Evolutionary conservation across 805 yeast species (phyloP), one percentile per base, ranked within the genome.

Genomic region (Saccharomyces cerevisiae): DNA sequence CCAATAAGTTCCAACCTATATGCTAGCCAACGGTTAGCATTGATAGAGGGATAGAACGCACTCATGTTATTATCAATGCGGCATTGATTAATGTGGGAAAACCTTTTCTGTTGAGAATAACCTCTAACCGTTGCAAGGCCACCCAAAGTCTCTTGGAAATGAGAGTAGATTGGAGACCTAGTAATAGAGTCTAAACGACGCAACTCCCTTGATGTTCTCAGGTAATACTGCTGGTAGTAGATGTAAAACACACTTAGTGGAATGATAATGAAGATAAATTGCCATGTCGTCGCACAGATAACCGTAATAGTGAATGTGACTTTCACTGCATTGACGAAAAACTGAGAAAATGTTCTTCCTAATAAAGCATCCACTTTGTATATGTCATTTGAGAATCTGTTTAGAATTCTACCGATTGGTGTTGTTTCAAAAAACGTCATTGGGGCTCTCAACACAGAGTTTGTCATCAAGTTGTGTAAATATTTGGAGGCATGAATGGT

Each of bases 11-110:
- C 98, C 56, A 94, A 78, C 66, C 99, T 80, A 10, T 89, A 96
- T 9, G 98, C 97, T 57, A 94, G 79, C 99, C 99, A 94, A 74
- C 99, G 83, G 70, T 95, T 94, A 11, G 97, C 91, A 68, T 88
- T 86, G 54, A 90, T 83, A 10, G 96, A 80, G 29, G 97, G 97
- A 76, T 89, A 95, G 65, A 81, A 89, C 0, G 98, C 98, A 62
- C 87, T 79, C 86, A 92, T 82, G 69, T 94, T 92, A 63, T 80
- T 80, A 67, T 94, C 98, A 63, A 91, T 79, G 66, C 87, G 81
- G 46, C 79, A 73, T 64, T 81, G 80, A 67, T 86, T 87, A 68
- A 86, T 76, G 61, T 75, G 81, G 47, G 72, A 73, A 66, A 87
- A 87, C 68, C 94, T 76, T 1, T 73, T 70, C 52, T 78, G 76